Base-by-base conservation (phyloP, 352 stramenopile genomes). In the Phytophthora palmivora region DNA sequence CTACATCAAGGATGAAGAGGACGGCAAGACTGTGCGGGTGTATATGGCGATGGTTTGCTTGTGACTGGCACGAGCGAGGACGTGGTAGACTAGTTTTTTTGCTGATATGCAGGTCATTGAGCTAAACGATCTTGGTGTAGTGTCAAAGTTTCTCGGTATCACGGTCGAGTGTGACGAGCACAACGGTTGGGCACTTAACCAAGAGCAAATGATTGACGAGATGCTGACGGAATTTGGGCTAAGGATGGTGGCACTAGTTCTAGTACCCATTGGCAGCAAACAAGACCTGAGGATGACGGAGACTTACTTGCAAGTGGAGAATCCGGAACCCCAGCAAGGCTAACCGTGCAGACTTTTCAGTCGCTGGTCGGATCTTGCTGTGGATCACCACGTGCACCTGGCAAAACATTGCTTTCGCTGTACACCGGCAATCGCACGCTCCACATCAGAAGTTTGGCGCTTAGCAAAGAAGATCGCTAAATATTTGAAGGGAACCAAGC, bases 321-420 rank as follows among this genome's bases (percentile, higher is more conserved):
- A 14, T n/a, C 15, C 12, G 61, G 53, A 6, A 33, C 14, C 6
- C 22, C 36, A 18, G 37, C 28, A 12, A 15, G 10, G 0, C 70
- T 56, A 14, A 76, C 58, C 1, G 33, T 71, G 8, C 46, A 41
- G 33, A 71, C 18, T 14, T 75, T 78, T 28, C 72, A 77, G 60
- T 78, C 67, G 3, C 30, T 83, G 0, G 56, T 74, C 2, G 45
- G 45, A 0, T 77, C 45, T 49, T 79, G 12, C 34, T 75, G 0
- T 82, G 73, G 70, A 43, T 76, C 3, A 24, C 73, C 5, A 11
- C 69, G 0, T 79, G 59, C 43, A 72, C 69, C 0, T 16, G 72
- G 0, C 68, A 67, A 0, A 67, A 78, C 48, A 71, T 78, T 5
- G 6, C 54, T 0, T 76, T 63, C 44, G 58, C 68, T 2, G 65